Base-by-base conservation (phyloP, 257 asterid species). In the Solanum pinnatisectum region DNA sequence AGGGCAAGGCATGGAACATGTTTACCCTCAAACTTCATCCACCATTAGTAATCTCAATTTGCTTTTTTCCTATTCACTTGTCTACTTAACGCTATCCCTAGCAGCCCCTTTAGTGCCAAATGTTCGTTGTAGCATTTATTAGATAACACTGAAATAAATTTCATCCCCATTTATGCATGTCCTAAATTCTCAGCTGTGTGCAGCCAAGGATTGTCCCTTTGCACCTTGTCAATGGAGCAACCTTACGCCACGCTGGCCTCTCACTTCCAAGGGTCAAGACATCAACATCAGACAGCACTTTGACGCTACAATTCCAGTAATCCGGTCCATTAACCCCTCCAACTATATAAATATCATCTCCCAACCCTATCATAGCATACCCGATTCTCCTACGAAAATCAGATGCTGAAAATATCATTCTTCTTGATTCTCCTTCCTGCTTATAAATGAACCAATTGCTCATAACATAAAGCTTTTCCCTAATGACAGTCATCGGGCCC, bases 311-410 rank as follows among this genome's bases (percentile, higher is more conserved):
- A 84, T 96, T 96, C 93, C 94, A 86, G 90, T 95, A 87, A 59
- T 97, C 99, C 0, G 98, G 99, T 16, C 98, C 98, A 20, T 93
- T 92, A 16, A 97, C 99, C 68, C 99, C 99, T 84, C 99, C 99
- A 14, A 97, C 93, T 4, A 97, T 88, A 27, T 96, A 97, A n/a
- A 97, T 95, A 44, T 96, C 98, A 18, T 95, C 97, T 2, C 96
- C 97, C 90, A 92, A 84, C 15, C 99, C 99, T 9, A 93, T 90
- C 99, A 97, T 97, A 1, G 95, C 99, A 40, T 91, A 95, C 33
- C 94, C 98, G 23, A 97, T 97, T 91, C 96, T 95, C 81, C 95
- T 72, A 11, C 95, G 94, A 36, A 95, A 95, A 90, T 97, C 99
- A 0, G 96, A 94, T 36, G 99, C 98, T 25, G 98, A 94, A 67